Conservation (phyloP, 129 eudicot genomes). For the Flaveria robusta region DNA sequence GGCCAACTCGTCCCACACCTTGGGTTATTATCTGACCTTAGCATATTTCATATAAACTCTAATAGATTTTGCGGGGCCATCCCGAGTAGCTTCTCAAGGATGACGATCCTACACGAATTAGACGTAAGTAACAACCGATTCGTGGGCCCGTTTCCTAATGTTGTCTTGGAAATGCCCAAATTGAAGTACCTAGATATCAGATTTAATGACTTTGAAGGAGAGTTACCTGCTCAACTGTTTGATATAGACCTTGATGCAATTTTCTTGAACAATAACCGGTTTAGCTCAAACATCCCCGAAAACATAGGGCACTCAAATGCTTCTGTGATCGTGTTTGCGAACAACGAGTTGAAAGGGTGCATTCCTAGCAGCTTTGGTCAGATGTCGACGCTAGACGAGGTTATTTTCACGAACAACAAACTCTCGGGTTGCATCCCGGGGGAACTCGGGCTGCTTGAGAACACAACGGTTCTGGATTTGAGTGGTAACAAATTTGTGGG, state of each 20-base stretch:
- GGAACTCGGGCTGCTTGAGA: slow-evolving; percentile 54
- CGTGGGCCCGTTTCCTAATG: slow-evolving; percentile 65
- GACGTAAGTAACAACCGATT: slow-evolving; percentile 83
- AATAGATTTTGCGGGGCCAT: slow-evolving; percentile 73
- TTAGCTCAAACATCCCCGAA: slow-evolving; percentile 60
- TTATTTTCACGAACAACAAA: slow-evolving; percentile 45
- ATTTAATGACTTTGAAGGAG: slow-evolving; percentile 68
- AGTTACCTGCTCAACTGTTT: slow-evolving; percentile 58
- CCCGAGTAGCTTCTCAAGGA: slow-evolving; percentile 47
- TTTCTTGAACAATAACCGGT: slow-evolving; percentile 66
- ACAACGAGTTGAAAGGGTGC: slow-evolving; percentile 65
- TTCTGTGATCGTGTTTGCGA: slow-evolving; percentile 73
- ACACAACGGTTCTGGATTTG: slow-evolving; percentile 55
- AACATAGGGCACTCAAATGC: slow-evolving; percentile 74
- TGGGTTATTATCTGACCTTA: slow-evolving; percentile 58
- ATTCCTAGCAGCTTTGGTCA: slow-evolving; percentile 61
- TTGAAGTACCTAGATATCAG: slow-evolving; percentile 69
- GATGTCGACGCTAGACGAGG: slow-evolving; percentile 54
- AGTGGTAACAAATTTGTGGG: slow-evolving; percentile 50
- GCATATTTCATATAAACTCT: slow-evolving; percentile 67
- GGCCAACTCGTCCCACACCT: slow-evolving; percentile 63
- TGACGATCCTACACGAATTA: slow-evolving; percentile 52
- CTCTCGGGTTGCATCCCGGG: slow-evolving; percentile 64
- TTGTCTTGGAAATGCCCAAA: slow-evolving; percentile 46
- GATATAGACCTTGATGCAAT: slow-evolving; percentile 71